phyloP scores from a whole-genome alignment of 306 rosid genomes.

The Quercus alba region DNA sequence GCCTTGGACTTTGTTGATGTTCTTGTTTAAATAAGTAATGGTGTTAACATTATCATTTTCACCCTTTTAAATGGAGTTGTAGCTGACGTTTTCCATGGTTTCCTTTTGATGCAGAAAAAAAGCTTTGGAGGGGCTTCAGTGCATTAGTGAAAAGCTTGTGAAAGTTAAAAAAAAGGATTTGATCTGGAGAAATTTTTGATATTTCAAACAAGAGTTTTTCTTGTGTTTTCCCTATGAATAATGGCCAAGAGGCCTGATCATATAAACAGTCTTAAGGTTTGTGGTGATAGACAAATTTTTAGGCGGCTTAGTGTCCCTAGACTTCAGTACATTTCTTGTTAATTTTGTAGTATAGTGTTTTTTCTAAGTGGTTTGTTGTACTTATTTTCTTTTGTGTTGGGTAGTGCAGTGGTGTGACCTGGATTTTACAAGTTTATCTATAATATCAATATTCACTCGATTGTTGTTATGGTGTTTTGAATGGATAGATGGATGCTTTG shows the following conservation, averaged over 20 bases:
- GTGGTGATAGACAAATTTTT: slow-evolving; percentile 37
- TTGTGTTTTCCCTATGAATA: slow-evolving; percentile 29
- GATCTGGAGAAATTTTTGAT: slow-evolving; percentile 23
- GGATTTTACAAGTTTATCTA: not conserved
- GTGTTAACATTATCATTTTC: not conserved
- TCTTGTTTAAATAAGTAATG: not conserved
- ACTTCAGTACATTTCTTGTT: slow-evolving; percentile 29
- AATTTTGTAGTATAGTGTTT: slow-evolving; percentile 21
- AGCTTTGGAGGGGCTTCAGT: slow-evolving; percentile 7
- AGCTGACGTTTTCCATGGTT: slow-evolving; percentile 14
- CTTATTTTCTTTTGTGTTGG: slow-evolving; percentile 4
- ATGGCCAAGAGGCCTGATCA: slow-evolving; percentile 34
- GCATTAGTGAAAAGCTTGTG: slow-evolving; percentile 20
- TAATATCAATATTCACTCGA: not conserved
- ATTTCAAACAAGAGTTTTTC: slow-evolving; percentile 21
- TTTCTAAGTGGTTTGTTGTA: not conserved
- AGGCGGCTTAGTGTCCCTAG: slow-evolving; percentile 33
- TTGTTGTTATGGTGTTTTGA: not conserved
- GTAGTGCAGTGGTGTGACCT: slow-evolving; percentile 22
- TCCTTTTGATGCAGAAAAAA: slow-evolving; percentile 45
- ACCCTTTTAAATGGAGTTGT: not conserved
- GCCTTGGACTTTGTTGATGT: not conserved
- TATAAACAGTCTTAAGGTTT: slow-evolving; percentile 24
- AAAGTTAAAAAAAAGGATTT: slow-evolving; percentile 28
- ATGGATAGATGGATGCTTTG: not conserved